A percentile compares a stretch with the other conserved stretches of the same genome.
Conservation (phyloP, 805 yeast species). For the Myxozyma melibiosi region DNA sequence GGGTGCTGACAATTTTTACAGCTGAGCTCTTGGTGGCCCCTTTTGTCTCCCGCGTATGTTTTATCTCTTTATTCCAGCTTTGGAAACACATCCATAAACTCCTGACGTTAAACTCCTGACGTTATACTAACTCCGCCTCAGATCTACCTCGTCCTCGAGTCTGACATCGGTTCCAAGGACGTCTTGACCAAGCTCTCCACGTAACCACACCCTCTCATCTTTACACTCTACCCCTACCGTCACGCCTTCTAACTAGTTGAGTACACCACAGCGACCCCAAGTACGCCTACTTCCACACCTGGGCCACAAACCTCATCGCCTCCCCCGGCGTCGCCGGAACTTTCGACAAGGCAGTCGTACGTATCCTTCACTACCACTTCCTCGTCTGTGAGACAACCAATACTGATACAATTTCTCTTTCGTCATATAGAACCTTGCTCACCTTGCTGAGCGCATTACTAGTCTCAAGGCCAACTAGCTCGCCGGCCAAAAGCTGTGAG, state of each 20-base stretch:
- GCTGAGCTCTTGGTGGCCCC: conserved; percentile 36
- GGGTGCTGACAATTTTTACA: neutral
- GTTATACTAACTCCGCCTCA: neutral
- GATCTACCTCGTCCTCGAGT: conserved; percentile 22
- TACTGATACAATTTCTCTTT: no score
- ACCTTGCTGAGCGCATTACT: neutral
- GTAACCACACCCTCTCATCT: conserved; percentile 5
- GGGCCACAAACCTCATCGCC: conserved; percentile 27
- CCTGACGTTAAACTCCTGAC: neutral
- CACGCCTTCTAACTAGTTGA: neutral
- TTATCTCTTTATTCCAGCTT: neutral
- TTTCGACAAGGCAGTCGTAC: conserved; percentile 25
- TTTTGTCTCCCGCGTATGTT: conserved; percentile 31
- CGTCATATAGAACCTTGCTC: neutral
- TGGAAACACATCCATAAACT: neutral
- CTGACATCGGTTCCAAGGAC: conserved; percentile 4
- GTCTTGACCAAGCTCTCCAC: conserved; percentile 12
- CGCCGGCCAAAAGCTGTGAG: no score
- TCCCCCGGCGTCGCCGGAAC: conserved; percentile 34
- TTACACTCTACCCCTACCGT: neutral
- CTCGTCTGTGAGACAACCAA: no score
- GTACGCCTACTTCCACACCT: conserved; percentile 30
- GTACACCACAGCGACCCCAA: conserved; percentile 25
- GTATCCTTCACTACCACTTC: neutral
- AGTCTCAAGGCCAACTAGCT: no score